A percentile compares a stretch with the other conserved stretches of the same genome.
phyloP scores from a whole-genome alignment of 768 basidiomycete genomes.

The Sarcodon aspratus region DNA sequence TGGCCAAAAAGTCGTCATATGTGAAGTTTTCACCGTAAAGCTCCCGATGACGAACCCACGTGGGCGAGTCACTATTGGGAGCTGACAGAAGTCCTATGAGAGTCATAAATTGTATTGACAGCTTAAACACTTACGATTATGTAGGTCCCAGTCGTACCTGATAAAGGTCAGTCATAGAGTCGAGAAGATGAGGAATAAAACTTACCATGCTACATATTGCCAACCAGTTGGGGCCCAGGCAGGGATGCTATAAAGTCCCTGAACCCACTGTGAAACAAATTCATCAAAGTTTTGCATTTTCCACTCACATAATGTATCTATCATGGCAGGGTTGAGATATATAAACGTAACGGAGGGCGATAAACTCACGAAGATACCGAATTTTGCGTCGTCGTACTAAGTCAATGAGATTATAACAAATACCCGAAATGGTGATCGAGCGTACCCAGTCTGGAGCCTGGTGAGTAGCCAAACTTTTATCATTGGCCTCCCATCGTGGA shows the following conservation, averaged over 20 bases:
- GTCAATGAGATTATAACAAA: neutral
- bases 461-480: constrained; percentile 26
- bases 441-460: constrained; percentile 46
- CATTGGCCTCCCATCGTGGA: constrained; percentile 27
- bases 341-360: neutral
- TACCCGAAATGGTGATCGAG: neutral
- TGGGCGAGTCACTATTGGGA: constrained; percentile 24
- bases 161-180: neutral
- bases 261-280: constrained; percentile 20
- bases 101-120: no score
- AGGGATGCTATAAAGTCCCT: constrained; percentile 32
- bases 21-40: constrained; percentile 33
- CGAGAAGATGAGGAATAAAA: constrained; percentile 25
- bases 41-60: constrained; percentile 37
- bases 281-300: constrained; percentile 21
- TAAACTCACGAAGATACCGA: constrained; percentile 39
- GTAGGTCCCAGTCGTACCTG: constrained; percentile 3
- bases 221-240: constrained; percentile 22
- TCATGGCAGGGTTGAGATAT: neutral
- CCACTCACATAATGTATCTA: neutral
- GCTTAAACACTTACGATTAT: neutral
- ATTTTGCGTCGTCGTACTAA: constrained; percentile 42
- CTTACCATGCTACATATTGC: constrained; percentile 41
- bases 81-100: constrained; percentile 9
- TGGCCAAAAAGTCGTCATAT: constrained; percentile 48